Base-by-base conservation (phyloP, 2,329 filamentous ascomycete genomes). In the Diaporthe vexans region DNA sequence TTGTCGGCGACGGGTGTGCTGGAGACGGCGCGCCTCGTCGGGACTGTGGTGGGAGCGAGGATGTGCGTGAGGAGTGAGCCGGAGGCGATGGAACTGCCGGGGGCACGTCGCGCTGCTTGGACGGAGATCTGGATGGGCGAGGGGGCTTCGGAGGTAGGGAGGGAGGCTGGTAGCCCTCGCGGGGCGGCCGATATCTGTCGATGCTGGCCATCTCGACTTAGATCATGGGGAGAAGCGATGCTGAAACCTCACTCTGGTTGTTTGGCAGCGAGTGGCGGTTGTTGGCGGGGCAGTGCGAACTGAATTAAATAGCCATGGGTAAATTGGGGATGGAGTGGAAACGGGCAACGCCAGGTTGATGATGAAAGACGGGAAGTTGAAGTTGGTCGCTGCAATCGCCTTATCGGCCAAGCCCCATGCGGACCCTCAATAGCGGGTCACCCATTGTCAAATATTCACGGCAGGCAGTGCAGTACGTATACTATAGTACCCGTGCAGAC, bases 31-130 rank as follows among this genome's bases (percentile, higher is more conserved):
- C 84, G 78, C 82, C 82, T 58, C 83, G 82, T 74, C 82, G 84
- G 71, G 83, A 85, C 65, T 84, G 84, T 13, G 87, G 84, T 59
- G 86, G 86, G 29, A 89, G 88, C 13, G 89, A 89, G 58, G 89
- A 91, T 10, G 86, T 88, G 76, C 88, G 86, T 68, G 88, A 87
- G 54, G 86, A 87, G 69, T 88, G 85, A 52, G 88, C 86, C 4
- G 91, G 91, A 74, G 91, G 91, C 21, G 91, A 91, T 54, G 91
- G 91, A 48, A 86, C 90, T 33, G 90, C 88, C 15, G 91, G 91
- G 61, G 91, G 91, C 24, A 92, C 86, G 76, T 90, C 88, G 79
- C 87, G 87, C 76, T 86, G 85, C 75, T 85, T 84, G 17, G 85
- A 80, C 37, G 88, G 88, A 56, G 89, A 90, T 80, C 85, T 87